Evolutionary conservation across 805 yeast species (phyloP).

Genomic region (Nakazawaea molendinolei): DNA sequence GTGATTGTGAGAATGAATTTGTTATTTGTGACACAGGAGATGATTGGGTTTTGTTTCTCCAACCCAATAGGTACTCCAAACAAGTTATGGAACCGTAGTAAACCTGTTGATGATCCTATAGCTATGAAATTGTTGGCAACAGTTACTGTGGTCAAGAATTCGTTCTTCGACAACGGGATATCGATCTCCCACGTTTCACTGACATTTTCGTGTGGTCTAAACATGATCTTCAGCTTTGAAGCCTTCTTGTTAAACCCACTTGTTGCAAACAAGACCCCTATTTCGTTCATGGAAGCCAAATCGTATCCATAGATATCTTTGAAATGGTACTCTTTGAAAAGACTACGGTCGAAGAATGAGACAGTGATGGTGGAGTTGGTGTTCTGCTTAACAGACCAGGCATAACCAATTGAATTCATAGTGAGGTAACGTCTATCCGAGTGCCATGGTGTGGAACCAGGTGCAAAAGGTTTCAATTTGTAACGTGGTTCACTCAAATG

Average conservation of each 20-base stretch:
- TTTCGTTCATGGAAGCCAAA: slow-evolving; percentile 62
- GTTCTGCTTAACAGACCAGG: slow-evolving; percentile 65
- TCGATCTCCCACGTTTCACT: slow-evolving; percentile 66
- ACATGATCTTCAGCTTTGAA: slow-evolving; percentile 31
- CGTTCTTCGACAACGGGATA: slow-evolving; percentile 42
- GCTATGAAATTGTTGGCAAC: slow-evolving; percentile 55
- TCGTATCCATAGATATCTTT: slow-evolving; percentile 69
- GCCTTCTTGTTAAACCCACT: slow-evolving; percentile 21
- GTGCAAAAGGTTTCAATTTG: slow-evolving; percentile 60
- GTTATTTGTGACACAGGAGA: slow-evolving; percentile 60
- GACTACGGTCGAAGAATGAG: slow-evolving; percentile 74
- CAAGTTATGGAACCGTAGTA: slow-evolving; percentile 60
- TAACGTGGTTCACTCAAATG: slow-evolving; percentile 14
- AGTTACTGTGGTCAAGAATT: slow-evolving; percentile 62
- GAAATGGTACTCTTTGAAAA: slow-evolving; percentile 78
- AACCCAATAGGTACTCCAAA: slow-evolving; percentile 69
- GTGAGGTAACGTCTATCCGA: slow-evolving; percentile 67
- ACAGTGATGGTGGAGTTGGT: slow-evolving; percentile 71
- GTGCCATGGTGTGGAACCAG: slow-evolving; percentile 84
- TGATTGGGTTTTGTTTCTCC: slow-evolving; percentile 66
- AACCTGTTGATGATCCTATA: slow-evolving; percentile 73
- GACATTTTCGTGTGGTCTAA: slow-evolving; percentile 61
- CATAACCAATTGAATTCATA: slow-evolving; percentile 76
- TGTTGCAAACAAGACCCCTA: slow-evolving; percentile 60
- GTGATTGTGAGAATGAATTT: slow-evolving; percentile 49